phyloP scores from a whole-genome alignment of 352 stramenopile species.

The Phytophthora megakarya region DNA sequence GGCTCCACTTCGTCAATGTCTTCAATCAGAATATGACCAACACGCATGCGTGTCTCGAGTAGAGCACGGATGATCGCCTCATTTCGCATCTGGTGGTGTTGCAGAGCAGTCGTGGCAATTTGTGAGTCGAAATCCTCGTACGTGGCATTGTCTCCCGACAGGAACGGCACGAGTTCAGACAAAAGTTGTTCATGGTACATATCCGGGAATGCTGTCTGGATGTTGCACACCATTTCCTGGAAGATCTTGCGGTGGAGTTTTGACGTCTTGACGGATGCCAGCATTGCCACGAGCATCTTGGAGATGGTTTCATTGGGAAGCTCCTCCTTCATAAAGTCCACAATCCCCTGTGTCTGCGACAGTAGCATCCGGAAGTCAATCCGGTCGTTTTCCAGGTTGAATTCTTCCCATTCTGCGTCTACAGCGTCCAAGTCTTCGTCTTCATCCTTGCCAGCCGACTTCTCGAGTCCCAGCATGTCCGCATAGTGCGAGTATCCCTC shows the following conservation, averaged over 20 bases:
- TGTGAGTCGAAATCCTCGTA: conserved; percentile 79
- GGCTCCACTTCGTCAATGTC: conserved; percentile 81
- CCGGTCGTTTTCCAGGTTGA: conserved; percentile 86
- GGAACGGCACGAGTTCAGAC: conserved; percentile 71
- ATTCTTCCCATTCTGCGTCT: conserved; percentile 86
- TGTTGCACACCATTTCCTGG: conserved; percentile 88
- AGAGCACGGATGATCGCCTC: conserved; percentile 80
- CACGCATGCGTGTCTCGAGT: conserved; percentile 83
- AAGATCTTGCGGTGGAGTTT: conserved; percentile 90
- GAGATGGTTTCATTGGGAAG: conserved; percentile 79
- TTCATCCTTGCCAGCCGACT: conserved; percentile 18
- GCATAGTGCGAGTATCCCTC: conserved; percentile 73
- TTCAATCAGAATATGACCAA: conserved; percentile 83
- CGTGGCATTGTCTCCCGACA: conserved; percentile 78
- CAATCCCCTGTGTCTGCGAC: conserved; percentile 65
- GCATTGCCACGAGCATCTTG: conserved; percentile 85
- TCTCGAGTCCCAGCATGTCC: conserved; percentile 79
- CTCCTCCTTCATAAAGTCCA: conserved; percentile 64
- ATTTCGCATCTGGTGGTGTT: conserved; percentile 83
- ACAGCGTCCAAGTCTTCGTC: conserved; percentile 43
- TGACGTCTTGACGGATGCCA: conserved; percentile 84
- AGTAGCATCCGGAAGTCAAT: conserved; percentile 87
- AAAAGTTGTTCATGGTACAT: conserved; percentile 67
- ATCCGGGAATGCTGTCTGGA: conserved; percentile 77
- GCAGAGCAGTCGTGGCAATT: conserved; percentile 55